A percentile compares a stretch with the other conserved stretches of the same genome.
Evolutionary conservation across 2,329 filamentous ascomycete species (phyloP).

Genomic region (Aureobasidium sp.): DNA sequence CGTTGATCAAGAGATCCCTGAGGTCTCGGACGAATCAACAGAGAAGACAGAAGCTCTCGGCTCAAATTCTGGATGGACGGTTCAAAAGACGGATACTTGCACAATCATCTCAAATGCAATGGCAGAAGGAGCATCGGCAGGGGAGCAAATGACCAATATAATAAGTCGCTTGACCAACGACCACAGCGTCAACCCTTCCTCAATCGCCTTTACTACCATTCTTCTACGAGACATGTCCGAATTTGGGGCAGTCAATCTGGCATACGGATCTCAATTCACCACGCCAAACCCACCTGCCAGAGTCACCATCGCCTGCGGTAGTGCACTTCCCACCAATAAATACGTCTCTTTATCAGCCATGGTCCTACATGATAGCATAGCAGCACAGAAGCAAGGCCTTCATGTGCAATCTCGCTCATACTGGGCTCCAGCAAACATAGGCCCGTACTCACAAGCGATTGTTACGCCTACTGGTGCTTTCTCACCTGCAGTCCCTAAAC

Average conservation of each 20-base stretch:
- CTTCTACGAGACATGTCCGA: slow-evolving; percentile 71
- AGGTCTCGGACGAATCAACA: background rate
- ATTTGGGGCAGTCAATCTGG: slow-evolving; percentile 64
- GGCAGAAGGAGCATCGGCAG: slow-evolving; percentile 28
- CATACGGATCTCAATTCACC: slow-evolving; percentile 68
- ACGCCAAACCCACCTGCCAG: slow-evolving; percentile 75
- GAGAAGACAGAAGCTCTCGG: background rate
- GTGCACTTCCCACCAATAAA: slow-evolving; percentile 49
- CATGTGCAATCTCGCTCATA: slow-evolving; percentile 93
- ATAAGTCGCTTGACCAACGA: slow-evolving; percentile 25
- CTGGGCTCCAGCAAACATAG: slow-evolving; percentile 97
- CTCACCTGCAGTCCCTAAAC: background rate
- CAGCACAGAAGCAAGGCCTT: slow-evolving; percentile 41
- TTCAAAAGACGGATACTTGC: background rate
- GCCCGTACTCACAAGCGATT: slow-evolving; percentile 89
- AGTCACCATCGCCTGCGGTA: slow-evolving; percentile 72
- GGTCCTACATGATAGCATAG: slow-evolving; percentile 25
- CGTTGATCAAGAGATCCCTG: no score
- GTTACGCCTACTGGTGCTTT: slow-evolving; percentile 32
- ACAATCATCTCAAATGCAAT: slow-evolving; percentile 22
- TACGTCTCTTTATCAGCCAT: slow-evolving; percentile 53
- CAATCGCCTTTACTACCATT: slow-evolving; percentile 44
- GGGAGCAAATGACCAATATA: slow-evolving; percentile 31
- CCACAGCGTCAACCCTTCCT: slow-evolving; percentile 20
- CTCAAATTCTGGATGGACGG: background rate